Evolutionary conservation across 2,329 filamentous ascomycete species (phyloP).

Genomic region (Trichoderma citrinoviride): DNA sequence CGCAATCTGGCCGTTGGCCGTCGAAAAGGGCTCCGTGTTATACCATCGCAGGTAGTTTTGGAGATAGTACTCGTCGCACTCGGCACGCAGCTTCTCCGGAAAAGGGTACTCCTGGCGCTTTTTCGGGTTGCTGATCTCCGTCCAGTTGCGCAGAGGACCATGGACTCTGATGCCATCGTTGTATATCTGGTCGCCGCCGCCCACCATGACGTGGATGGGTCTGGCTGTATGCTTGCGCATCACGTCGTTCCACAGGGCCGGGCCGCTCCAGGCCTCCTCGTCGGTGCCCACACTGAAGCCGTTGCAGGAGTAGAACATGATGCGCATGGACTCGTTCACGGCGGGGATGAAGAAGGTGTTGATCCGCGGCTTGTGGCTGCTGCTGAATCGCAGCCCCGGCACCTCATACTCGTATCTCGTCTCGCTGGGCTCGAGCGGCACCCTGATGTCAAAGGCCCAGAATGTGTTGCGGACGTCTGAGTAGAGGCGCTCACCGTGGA

Average conservation of each 20-base stretch:
- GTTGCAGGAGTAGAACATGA: constrained; percentile 98
- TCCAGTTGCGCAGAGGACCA: constrained; percentile 80
- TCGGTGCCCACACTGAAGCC: constrained; percentile 90
- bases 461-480: constrained; percentile 73
- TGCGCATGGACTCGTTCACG: constrained; percentile 82
- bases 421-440: constrained; percentile 70
- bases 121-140: constrained; percentile 75
- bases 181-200: constrained; percentile 94
- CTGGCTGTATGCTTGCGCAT: constrained; percentile 72
- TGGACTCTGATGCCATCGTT: constrained; percentile 87
- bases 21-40: constrained; percentile 75
- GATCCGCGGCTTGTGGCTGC: constrained; percentile 52
- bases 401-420: constrained; percentile 77
- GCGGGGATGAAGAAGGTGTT: constrained; percentile 86
- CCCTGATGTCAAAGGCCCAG: constrained; percentile 82
- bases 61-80: constrained; percentile 87
- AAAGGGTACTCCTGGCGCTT: constrained; percentile 79
- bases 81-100: constrained; percentile 71
- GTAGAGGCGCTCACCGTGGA: constrained; percentile 54
- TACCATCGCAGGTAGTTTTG: constrained; percentile 88
- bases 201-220: constrained; percentile 94
- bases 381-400: constrained; percentile 60
- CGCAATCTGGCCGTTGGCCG: constrained; percentile 85
- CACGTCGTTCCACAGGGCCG: constrained; percentile 94
- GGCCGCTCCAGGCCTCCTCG: constrained; percentile 80